These are phyloP conservation scores for Penicillium atrosanguineum DNA, from an alignment of 495 filamentous ascomycete species.

Conservation along the genomic window DNA sequence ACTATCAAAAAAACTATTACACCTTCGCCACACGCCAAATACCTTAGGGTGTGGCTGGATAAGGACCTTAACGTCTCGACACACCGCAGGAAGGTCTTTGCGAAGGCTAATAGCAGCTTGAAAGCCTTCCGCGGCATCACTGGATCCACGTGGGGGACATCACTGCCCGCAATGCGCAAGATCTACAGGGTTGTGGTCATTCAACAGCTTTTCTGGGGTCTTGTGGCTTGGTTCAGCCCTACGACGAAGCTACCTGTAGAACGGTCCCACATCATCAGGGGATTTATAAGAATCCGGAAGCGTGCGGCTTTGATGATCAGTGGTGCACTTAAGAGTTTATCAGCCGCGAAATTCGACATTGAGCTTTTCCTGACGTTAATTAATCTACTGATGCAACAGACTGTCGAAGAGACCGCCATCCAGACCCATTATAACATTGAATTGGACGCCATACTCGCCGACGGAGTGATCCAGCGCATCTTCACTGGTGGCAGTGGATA, in stretches of 20 bases:
- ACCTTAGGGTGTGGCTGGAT: constrained; percentile 20
- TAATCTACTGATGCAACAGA: constrained; percentile 8
- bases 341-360: no score
- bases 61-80: constrained; percentile 7
- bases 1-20: not conserved
- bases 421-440: no score
- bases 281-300: constrained; percentile 8
- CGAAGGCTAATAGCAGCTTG: constrained; percentile 8
- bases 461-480: not conserved
- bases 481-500: not conserved
- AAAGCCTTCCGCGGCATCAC: constrained; percentile 9
- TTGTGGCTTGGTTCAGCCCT: constrained; percentile 10
- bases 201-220: constrained; percentile 16
- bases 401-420: constrained; percentile 7
- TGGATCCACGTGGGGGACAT: constrained; percentile 15
- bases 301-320: constrained; percentile 8
- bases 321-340: no score
- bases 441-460: no score
- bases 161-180: constrained; percentile 3
- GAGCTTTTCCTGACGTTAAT: constrained; percentile 15
- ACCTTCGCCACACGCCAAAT: not conserved
- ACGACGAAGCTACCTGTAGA: not conserved
- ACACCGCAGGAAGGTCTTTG: constrained; percentile 8
- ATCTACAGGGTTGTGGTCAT: no score
- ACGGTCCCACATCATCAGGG: not conserved